A percentile compares a stretch with the other conserved stretches of the same genome.
Evolutionary conservation across 164 flowering plant genomes (phyloP).

Genomic region (Cinnamomum chago): DNA sequence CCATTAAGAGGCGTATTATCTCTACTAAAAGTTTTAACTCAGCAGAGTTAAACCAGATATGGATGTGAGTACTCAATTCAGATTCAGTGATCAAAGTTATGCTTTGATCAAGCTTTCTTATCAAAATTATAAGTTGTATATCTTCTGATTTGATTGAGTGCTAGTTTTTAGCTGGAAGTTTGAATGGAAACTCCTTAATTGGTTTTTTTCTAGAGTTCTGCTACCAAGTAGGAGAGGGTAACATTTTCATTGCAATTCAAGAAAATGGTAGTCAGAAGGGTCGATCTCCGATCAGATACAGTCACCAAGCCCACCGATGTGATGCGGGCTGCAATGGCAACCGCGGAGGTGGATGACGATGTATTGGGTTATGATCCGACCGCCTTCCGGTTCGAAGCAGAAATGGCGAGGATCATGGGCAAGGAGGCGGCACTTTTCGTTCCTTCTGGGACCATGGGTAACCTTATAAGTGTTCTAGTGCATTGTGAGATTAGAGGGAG

Average conservation of each 20-base stretch:
- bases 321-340: constrained; percentile 86
- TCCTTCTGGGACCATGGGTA: constrained; percentile 95
- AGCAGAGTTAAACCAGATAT: too few relatives aligned
- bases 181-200: neutral
- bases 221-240: neutral
- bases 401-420: constrained; percentile 68
- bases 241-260: neutral
- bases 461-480: constrained; percentile 81
- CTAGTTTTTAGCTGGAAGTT: neutral
- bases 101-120: neutral
- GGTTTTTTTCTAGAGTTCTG: neutral
- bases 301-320: constrained; percentile 87
- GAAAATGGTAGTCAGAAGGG: constrained; percentile 64
- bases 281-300: constrained; percentile 93
- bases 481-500: constrained; percentile 89
- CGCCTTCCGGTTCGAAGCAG: constrained; percentile 60
- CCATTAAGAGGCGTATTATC: neutral
- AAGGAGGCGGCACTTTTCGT: constrained; percentile 88
- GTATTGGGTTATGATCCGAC: constrained; percentile 75
- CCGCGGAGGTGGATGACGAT: constrained; percentile 92
- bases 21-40: neutral
- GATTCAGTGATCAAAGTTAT: neutral
- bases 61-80: neutral
- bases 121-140: neutral
- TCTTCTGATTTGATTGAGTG: neutral